Evolutionary conservation across 129 eudicot species (phyloP), one percentile per base, ranked within the genome.

Genomic region (Solidago caesia): DNA sequence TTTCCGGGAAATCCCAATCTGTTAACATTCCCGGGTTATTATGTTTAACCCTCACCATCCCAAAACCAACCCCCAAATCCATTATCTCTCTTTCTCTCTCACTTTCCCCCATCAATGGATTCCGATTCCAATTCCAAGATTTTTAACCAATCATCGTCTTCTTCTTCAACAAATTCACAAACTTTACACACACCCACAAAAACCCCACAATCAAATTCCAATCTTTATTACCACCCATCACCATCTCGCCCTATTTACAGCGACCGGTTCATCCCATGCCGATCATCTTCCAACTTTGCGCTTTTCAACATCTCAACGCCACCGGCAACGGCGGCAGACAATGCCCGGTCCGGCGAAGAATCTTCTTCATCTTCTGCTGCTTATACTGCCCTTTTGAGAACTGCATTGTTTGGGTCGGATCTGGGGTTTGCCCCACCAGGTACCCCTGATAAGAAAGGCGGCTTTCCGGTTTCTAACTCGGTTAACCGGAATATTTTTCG

Each of bases 331-430:
- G 56, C 83, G 5, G 70, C 75, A 2, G 58, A 88, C 12, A 16
- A 83, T 1, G 79, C 84, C 10, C 87, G 87, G 14, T 81, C 82
- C 5, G 90, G 86, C 3, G 91, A 85, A 26, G 82, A 78, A 4
- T 71, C 39, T 33, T 33, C 82, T 0, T 79, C 83, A 41, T 68
- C 96, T 0, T 77, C 87, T 57, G 86, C 88, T 61, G 88, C 97
- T 2, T 95, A 95, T 75, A 84, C 83, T 1, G 66, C 88, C 21
- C 85, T 91, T 0, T 51, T 95, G 52, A 73, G 91, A 46, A 72
- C 89, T 4, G 99, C 97, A 7, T 83, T 95, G 72, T 95, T 95
- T 44, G 99, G 99, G 33, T 84, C 91, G 52, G 93, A 87, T 25
- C 84, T 77, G n/a, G 92, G 88, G 2, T 71, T 78, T 66, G 72